phyloP scores from a whole-genome alignment of 768 basidiomycete genomes.

The Panaeolus papilionaceus region DNA sequence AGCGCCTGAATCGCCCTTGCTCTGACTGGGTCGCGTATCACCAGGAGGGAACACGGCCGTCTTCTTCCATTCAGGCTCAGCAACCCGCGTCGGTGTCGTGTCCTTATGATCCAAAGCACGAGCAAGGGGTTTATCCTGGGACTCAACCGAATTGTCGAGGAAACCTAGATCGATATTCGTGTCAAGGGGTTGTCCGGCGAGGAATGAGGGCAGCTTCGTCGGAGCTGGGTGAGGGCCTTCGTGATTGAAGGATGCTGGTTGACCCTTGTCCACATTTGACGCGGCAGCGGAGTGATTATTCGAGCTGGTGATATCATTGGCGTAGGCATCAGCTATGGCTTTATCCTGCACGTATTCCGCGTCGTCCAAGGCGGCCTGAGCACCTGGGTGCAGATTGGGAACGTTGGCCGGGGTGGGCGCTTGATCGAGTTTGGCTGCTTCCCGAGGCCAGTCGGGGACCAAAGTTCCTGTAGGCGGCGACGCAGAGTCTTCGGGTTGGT shows the following conservation, averaged over 20 bases:
- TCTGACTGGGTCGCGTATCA: background rate
- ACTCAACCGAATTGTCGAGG: no score
- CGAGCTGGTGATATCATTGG: background rate
- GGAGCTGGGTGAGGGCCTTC: slow-evolving; percentile 2
- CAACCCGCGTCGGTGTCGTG: background rate
- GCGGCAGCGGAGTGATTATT: background rate
- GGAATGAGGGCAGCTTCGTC: slow-evolving; percentile 1
- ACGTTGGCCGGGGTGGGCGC: background rate
- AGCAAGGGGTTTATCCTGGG: background rate
- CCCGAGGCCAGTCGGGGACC: slow-evolving; percentile 1
- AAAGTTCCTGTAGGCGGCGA: background rate
- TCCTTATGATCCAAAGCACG: background rate
- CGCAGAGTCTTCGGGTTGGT: background rate
- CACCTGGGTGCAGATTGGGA: background rate
- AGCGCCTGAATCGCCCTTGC: background rate
- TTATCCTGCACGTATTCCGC: background rate
- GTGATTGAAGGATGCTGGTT: background rate
- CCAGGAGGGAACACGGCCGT: background rate
- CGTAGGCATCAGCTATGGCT: background rate
- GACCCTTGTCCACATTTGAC: no score
- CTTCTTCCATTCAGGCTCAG: background rate
- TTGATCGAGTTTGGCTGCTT: background rate
- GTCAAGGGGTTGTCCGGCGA: background rate
- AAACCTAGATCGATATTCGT: background rate
- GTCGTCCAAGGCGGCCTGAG: background rate